Evolutionary conservation across 2,329 filamentous ascomycete species (phyloP).

Genomic region (Fusarium sp.): DNA sequence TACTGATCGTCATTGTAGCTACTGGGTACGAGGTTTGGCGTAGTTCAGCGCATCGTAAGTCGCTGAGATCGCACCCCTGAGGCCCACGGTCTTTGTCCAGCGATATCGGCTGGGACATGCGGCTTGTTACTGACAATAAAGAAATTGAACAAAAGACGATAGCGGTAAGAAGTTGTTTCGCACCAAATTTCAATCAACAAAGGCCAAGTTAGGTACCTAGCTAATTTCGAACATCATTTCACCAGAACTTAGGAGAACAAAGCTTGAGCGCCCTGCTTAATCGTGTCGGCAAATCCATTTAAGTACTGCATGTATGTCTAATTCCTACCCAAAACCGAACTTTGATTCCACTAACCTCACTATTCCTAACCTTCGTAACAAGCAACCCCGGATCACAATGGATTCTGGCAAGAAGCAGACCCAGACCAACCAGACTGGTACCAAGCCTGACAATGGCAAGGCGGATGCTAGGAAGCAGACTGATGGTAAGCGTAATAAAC

Average conservation of each 20-base stretch:
- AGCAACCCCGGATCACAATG: background rate
- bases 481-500: background rate
- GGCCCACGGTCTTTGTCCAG: background rate
- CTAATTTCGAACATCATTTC: background rate
- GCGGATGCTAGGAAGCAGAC: background rate
- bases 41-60: background rate
- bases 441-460: background rate
- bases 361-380: background rate
- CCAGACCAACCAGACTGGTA: background rate
- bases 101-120: background rate
- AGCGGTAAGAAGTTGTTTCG: background rate
- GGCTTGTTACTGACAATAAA: background rate
- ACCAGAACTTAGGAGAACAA: background rate
- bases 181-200: background rate
- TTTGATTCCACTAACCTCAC: background rate
- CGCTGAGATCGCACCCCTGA: background rate
- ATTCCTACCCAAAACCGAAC: background rate
- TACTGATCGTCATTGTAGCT: background rate
- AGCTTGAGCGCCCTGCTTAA: background rate
- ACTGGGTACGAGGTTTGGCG: background rate
- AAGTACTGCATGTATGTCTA: background rate
- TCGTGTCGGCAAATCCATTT: background rate
- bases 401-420: background rate
- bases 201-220: background rate
- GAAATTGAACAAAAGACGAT: background rate